Evolutionary conservation across 257 asterid genomes (phyloP).

Genomic region (Rehmannia glutinosa): DNA sequence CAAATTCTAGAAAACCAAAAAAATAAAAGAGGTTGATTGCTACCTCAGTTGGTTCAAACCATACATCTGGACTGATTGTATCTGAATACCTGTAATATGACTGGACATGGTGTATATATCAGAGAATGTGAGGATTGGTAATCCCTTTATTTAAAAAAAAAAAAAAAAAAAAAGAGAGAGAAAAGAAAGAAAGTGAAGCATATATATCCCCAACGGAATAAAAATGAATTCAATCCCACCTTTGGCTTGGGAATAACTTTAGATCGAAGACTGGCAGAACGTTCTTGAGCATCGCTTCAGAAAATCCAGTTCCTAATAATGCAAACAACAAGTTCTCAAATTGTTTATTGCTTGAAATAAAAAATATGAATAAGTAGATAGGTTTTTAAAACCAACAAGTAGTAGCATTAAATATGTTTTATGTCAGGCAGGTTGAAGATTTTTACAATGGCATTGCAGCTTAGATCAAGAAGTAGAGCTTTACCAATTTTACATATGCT

Average conservation of each 20-base stretch:
- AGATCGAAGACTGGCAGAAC: slow-evolving; percentile 76
- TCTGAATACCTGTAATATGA: slow-evolving; percentile 82
- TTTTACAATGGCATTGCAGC: slow-evolving; percentile 14
- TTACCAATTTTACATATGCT: slow-evolving; percentile 96
- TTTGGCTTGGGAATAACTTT: slow-evolving; percentile 81
- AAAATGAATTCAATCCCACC: slow-evolving; percentile 37
- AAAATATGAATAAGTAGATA: background rate
- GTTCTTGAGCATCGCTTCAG: slow-evolving; percentile 85
- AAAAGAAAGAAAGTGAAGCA: background rate
- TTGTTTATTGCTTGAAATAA: background rate
- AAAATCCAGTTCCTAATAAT: slow-evolving; percentile 92
- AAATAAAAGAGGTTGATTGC: slow-evolving; percentile 4
- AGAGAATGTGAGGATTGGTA: slow-evolving; percentile 6
- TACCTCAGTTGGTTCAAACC: slow-evolving; percentile 99
- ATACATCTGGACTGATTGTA: slow-evolving; percentile 78
- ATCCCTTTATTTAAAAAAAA: too few relatives aligned
- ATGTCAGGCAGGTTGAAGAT: slow-evolving; percentile 5
- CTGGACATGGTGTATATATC: slow-evolving; percentile 37
- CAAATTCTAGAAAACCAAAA: background rate
- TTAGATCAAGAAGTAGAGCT: slow-evolving; percentile 22
- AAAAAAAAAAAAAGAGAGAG: background rate
- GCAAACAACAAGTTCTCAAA: slow-evolving; percentile 17
- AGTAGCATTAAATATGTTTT: background rate
- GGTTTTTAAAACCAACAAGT: slow-evolving; percentile 9
- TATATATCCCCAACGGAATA: background rate